Conservation (phyloP, 208 protist species). For the Trypanosoma cruzi region DNA sequence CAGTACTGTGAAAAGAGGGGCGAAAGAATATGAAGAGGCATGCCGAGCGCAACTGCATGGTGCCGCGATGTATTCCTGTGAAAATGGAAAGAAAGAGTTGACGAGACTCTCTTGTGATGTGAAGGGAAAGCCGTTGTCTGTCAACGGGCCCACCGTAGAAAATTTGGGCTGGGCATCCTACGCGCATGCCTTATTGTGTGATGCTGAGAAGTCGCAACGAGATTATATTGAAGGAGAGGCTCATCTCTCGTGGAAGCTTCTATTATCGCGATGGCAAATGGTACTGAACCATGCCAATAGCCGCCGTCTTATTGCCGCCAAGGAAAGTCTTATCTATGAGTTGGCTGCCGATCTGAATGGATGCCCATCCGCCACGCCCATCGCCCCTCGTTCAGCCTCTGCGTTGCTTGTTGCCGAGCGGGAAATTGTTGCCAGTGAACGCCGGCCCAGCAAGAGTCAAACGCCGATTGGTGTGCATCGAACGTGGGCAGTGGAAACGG, state of each 20-base stretch:
- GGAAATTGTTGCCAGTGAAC: not conserved
- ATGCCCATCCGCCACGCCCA: not conserved
- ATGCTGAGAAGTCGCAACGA: constrained; percentile 14
- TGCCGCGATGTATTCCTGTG: not conserved
- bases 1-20: not conserved
- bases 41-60: not conserved
- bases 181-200: constrained; percentile 5
- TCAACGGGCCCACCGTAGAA: not conserved
- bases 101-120: not conserved
- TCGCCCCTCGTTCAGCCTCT: not conserved
- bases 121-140: not conserved
- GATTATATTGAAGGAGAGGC: constrained; percentile 7
- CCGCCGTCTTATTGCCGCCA: constrained; percentile 6
- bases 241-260: constrained; percentile 14
- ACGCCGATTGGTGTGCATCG: not conserved
- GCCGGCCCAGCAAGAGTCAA: not conserved
- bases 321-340: constrained; percentile 6
- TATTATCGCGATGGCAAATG: constrained; percentile 5
- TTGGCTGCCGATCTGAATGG: not conserved
- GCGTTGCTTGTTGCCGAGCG: not conserved
- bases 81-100: not conserved
- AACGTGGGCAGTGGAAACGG: not conserved
- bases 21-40: not conserved
- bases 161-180: not conserved
- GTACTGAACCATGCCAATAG: constrained; percentile 7